Evolutionary conservation across 805 yeast species (phyloP).

Genomic region (Zygotorulaspora sp.): DNA sequence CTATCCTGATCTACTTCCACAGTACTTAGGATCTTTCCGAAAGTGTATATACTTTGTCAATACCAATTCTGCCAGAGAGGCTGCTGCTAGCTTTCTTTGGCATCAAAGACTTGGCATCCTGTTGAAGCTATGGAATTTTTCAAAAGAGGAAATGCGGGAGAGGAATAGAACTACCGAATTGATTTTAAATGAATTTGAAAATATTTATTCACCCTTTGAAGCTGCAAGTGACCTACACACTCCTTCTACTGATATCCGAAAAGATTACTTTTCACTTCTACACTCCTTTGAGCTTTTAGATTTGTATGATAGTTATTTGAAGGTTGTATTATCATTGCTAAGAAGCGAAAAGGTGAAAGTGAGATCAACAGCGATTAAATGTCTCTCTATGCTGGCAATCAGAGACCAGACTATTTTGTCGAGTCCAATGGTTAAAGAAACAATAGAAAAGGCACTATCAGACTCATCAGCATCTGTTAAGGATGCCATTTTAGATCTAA

Average conservation of each 20-base stretch:
- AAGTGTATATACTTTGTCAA: slow-evolving; percentile 12
- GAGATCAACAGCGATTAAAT: slow-evolving; percentile 61
- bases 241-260: slow-evolving; percentile 5
- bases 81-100: slow-evolving; percentile 20
- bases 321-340: slow-evolving; percentile 45
- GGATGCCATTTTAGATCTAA: slow-evolving; percentile 68
- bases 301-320: slow-evolving; percentile 51
- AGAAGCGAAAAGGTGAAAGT: slow-evolving; percentile 48
- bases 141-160: not conserved
- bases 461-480: slow-evolving; percentile 70
- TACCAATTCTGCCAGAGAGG: not conserved
- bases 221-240: not conserved
- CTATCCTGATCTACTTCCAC: slow-evolving; percentile 23
- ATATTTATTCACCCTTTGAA: not conserved
- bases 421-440: slow-evolving; percentile 46
- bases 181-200: not conserved
- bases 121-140: slow-evolving; percentile 15
- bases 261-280: slow-evolving; percentile 22
- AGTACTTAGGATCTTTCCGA: slow-evolving; percentile 16
- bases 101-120: slow-evolving; percentile 14
- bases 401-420: slow-evolving; percentile 50
- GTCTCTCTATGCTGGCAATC: slow-evolving; percentile 51
- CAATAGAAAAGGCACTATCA: slow-evolving; percentile 47
- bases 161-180: not conserved
- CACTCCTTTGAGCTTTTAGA: slow-evolving; percentile 27